phyloP scores from a whole-genome alignment of 2,329 filamentous ascomycete species.

The Colletotrichum acutatum region DNA sequence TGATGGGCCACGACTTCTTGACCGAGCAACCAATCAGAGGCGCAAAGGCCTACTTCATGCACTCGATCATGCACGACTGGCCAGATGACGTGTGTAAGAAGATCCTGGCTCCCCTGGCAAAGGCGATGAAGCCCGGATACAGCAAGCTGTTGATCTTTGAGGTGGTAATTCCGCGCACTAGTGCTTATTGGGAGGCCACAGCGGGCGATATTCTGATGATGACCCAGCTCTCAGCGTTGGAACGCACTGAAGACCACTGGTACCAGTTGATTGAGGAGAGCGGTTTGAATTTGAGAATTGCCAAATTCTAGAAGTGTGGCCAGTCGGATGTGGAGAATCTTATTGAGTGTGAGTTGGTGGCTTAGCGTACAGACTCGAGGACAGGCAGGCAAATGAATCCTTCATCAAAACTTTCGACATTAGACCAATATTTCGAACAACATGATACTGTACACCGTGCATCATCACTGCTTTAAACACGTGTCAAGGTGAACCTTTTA shows the following conservation, averaged over 20 bases:
- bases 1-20: slow-evolving; percentile 58
- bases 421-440: no score
- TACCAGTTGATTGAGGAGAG: slow-evolving; percentile 41
- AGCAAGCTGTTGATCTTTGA: slow-evolving; percentile 48
- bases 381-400: no score
- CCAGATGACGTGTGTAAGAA: slow-evolving; percentile 45
- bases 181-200: slow-evolving; percentile 49
- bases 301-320: slow-evolving; percentile 26
- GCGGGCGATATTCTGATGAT: slow-evolving; percentile 52
- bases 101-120: slow-evolving; percentile 46
- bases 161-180: slow-evolving; percentile 43
- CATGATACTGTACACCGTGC: no score
- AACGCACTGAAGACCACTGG: slow-evolving; percentile 51
- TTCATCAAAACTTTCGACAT: no score
- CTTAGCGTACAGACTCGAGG: no score
- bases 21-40: slow-evolving; percentile 57
- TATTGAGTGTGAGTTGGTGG: neutral
- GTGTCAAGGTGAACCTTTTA: no score
- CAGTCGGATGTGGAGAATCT: neutral
- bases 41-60: slow-evolving; percentile 40
- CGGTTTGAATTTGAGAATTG: slow-evolving; percentile 46
- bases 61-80: slow-evolving; percentile 42
- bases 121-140: slow-evolving; percentile 48
- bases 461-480: no score
- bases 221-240: slow-evolving; percentile 43